These are phyloP conservation scores for Peronospora farinosa DNA, from an alignment of 352 stramenopile species.

Conservation along the genomic window DNA sequence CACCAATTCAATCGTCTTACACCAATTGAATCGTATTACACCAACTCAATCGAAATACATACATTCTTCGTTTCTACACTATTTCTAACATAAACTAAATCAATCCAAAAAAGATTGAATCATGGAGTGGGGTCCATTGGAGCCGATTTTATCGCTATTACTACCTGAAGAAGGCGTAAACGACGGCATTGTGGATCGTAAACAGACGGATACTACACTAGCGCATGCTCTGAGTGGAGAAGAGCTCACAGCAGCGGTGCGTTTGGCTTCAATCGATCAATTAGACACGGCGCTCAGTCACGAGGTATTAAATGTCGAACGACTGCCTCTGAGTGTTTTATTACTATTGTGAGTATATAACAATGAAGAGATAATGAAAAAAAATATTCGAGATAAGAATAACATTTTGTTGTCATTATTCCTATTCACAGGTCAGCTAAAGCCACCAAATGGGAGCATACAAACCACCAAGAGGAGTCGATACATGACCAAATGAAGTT, in stretches of 20 bases:
- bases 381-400: no score
- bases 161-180: constrained; percentile 28
- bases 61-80: background rate
- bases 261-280: constrained; percentile 46
- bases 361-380: background rate
- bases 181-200: constrained; percentile 38
- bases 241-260: constrained; percentile 42
- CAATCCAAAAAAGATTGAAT: background rate
- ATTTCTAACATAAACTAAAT: no score
- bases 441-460: constrained; percentile 46
- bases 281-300: constrained; percentile 51
- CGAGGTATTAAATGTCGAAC: constrained; percentile 44
- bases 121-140: constrained; percentile 54
- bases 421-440: constrained; percentile 35
- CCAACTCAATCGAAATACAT: background rate
- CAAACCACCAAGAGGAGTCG: constrained; percentile 24
- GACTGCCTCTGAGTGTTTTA: constrained; percentile 40
- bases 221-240: constrained; percentile 36
- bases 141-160: constrained; percentile 42
- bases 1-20: no score
- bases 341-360: constrained; percentile 37
- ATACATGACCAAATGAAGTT: constrained; percentile 17
- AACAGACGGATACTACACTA: constrained; percentile 44
- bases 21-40: no score
- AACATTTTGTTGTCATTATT: background rate